phyloP scores from a whole-genome alignment of 2,329 filamentous ascomycete species.

The Ascochyta pisi region DNA sequence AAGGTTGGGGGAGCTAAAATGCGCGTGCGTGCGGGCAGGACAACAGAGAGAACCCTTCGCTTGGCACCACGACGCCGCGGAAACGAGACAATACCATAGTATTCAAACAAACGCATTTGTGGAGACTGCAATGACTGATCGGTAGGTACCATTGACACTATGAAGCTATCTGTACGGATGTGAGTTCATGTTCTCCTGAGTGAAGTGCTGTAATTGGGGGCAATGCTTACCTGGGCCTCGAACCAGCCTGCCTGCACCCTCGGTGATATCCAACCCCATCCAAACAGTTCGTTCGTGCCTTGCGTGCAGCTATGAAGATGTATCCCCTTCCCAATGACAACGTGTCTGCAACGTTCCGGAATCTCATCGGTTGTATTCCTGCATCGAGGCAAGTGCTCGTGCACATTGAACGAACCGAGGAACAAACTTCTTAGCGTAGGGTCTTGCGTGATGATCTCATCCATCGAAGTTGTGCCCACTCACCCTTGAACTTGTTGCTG shows the following conservation, averaged over 20 bases:
- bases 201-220: neutral
- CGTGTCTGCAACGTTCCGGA: neutral
- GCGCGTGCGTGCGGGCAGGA: neutral
- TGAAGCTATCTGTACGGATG: neutral
- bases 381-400: slow-evolving; percentile 1
- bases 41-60: neutral
- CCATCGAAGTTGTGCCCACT: neutral
- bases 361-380: neutral
- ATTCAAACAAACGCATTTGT: neutral
- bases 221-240: slow-evolving; percentile 1
- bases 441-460: slow-evolving; percentile 3
- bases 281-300: neutral
- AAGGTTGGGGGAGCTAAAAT: slow-evolving; percentile 5
- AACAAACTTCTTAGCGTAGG: neutral
- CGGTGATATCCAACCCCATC: neutral
- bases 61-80: slow-evolving; percentile 1
- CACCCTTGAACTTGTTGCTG: neutral
- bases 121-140: neutral
- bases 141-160: neutral
- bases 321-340: neutral
- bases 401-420: neutral
- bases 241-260: neutral
- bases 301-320: neutral
- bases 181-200: neutral
- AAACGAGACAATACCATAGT: neutral